phyloP scores from a whole-genome alignment of 441 rosid species.

The Mallotus repandus region DNA sequence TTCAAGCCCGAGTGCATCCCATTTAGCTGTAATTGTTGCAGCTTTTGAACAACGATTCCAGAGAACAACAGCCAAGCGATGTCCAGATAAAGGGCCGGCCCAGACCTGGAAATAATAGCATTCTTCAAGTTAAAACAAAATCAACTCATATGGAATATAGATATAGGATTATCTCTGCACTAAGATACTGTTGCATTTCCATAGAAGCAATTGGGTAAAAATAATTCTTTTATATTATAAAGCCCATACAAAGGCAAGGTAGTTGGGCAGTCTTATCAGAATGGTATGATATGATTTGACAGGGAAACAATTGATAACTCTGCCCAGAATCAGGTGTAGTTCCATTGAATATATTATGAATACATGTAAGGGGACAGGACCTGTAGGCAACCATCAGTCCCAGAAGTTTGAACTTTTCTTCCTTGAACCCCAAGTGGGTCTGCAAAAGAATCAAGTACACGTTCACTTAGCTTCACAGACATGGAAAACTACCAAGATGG shows the following conservation, averaged over 20 bases:
- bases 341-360: constrained; percentile 5
- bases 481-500: no score
- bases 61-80: constrained; percentile 67
- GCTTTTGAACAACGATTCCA: constrained; percentile 84
- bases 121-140: no score
- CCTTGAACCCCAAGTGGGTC: constrained; percentile 95
- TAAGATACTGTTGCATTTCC: neutral
- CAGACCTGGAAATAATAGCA: constrained; percentile 51
- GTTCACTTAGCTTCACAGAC: constrained; percentile 13
- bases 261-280: neutral
- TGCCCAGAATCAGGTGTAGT: neutral
- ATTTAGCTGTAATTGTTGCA: constrained; percentile 62
- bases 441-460: constrained; percentile 39
- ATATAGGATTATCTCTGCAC: neutral
- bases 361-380: constrained; percentile 32
- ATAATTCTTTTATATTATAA: neutral
- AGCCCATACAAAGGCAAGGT: neutral
- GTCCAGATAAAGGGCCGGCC: constrained; percentile 83
- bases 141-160: neutral
- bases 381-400: constrained; percentile 69
- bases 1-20: constrained; percentile 75
- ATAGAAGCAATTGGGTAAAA: neutral
- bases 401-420: constrained; percentile 61
- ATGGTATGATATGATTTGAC: neutral
- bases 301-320: neutral